Evolutionary conservation across 2,329 filamentous ascomycete species (phyloP).

Genomic region (Fusarium newnesense): DNA sequence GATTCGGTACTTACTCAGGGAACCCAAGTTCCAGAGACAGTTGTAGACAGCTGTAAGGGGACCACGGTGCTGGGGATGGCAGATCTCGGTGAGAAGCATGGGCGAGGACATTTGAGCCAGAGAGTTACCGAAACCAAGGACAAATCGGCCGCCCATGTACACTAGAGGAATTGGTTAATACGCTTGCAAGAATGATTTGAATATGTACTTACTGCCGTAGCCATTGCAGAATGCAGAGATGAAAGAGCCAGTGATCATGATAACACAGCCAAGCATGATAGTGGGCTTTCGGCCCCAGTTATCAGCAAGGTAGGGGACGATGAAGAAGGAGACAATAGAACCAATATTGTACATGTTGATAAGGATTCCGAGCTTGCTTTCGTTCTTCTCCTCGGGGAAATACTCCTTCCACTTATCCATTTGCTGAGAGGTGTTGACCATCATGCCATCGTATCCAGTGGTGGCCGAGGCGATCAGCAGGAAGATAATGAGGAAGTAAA

Average conservation of each 20-base stretch:
- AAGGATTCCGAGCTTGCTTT: slow-evolving; percentile 59
- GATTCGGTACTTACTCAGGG: slow-evolving; percentile 47
- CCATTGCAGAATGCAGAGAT: slow-evolving; percentile 56
- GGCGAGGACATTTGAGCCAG: slow-evolving; percentile 72
- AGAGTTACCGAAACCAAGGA: slow-evolving; percentile 73
- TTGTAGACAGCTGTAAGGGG: slow-evolving; percentile 75
- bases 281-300: slow-evolving; percentile 55
- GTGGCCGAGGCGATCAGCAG: slow-evolving; percentile 70
- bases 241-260: slow-evolving; percentile 58
- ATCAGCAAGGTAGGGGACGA: slow-evolving; percentile 59
- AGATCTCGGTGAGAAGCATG: slow-evolving; percentile 72
- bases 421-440: slow-evolving; percentile 69
- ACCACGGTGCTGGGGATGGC: slow-evolving; percentile 74
- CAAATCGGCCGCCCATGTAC: slow-evolving; percentile 53
- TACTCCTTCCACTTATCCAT: slow-evolving; percentile 63
- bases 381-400: slow-evolving; percentile 55
- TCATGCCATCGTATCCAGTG: slow-evolving; percentile 70
- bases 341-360: slow-evolving; percentile 65
- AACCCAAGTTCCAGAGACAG: slow-evolving; percentile 73
- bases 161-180: slow-evolving; percentile 39
- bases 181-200: no score
- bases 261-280: slow-evolving; percentile 56
- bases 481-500: slow-evolving; percentile 64
- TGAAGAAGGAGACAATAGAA: slow-evolving; percentile 59
- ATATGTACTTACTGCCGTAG: slow-evolving; percentile 53